These are phyloP conservation scores for Sporothrix inflata DNA, from an alignment of 2,329 filamentous ascomycete genomes.

Conservation along the genomic window DNA sequence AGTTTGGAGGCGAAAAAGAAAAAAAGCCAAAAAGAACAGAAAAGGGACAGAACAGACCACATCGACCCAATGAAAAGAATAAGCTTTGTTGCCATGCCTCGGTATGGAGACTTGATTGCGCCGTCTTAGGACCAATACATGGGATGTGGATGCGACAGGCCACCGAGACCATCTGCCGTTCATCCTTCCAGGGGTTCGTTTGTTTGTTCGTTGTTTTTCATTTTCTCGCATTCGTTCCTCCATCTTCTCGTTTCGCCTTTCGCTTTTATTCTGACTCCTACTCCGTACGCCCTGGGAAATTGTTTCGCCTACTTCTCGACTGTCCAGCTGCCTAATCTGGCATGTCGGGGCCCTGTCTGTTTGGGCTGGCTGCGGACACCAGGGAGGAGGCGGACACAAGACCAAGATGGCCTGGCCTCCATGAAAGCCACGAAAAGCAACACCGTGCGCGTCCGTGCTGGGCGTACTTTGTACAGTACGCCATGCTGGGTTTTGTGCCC, in stretches of 20 bases:
- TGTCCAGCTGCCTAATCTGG: background rate
- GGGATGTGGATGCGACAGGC: background rate
- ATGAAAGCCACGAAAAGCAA: background rate
- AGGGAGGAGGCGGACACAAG: too few species aligned
- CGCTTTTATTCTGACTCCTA: background rate
- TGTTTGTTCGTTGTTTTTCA: background rate
- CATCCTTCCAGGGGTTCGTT: background rate
- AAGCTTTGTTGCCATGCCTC: conserved; percentile 2
- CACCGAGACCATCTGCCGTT: background rate
- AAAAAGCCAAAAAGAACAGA: background rate
- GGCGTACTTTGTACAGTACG: background rate
- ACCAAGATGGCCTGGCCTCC: too few species aligned
- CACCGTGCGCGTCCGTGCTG: background rate
- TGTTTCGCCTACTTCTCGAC: background rate
- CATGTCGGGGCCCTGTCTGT: background rate
- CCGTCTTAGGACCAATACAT: background rate
- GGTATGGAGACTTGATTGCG: background rate
- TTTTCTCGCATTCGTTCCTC: background rate
- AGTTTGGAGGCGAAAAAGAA: too few species aligned
- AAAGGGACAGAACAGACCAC: background rate
- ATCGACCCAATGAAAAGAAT: background rate
- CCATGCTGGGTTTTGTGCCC: background rate
- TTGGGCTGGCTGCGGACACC: too few species aligned
- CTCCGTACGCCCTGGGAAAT: too few species aligned
- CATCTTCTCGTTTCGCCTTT: too few species aligned